Evolutionary conservation across 2,329 filamentous ascomycete genomes (phyloP).

Genomic region (Exophiala viscosa): DNA sequence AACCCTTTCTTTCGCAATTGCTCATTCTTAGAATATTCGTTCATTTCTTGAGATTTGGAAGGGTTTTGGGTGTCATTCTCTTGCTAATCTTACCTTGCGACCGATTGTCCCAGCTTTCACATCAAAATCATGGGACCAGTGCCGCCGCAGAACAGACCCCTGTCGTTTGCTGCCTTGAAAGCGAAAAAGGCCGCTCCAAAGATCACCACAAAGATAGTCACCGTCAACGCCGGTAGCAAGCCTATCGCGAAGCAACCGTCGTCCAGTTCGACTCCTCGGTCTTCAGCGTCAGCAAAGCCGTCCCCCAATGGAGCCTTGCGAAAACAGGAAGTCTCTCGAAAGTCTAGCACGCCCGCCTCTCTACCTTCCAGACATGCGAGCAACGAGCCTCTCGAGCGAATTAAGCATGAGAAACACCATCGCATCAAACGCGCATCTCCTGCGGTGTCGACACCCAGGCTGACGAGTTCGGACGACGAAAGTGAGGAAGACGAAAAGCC

Average conservation of each 20-base stretch:
- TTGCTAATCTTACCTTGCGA: not conserved
- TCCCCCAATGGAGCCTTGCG: slow-evolving; percentile 12
- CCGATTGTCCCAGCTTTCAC: not conserved
- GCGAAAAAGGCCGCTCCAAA: slow-evolving; percentile 23
- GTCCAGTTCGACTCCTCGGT: not conserved
- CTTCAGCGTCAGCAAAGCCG: slow-evolving; percentile 2
- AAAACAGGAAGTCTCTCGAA: slow-evolving; percentile 12
- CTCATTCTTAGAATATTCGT: not conserved
- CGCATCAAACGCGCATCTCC: slow-evolving; percentile 27
- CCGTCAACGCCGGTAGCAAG: slow-evolving; percentile 9
- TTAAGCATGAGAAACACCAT: slow-evolving; percentile 19
- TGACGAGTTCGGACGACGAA: slow-evolving; percentile 32
- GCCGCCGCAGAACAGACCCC: slow-evolving; percentile 17
- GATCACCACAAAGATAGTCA: slow-evolving; percentile 23
- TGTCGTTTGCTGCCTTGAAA: slow-evolving; percentile 23
- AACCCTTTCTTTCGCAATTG: not conserved
- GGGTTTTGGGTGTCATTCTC: not conserved
- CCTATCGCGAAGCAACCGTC: slow-evolving; percentile 7
- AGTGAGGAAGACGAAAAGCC: slow-evolving; percentile 29
- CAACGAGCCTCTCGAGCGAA: slow-evolving; percentile 22
- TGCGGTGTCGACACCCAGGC: slow-evolving; percentile 24
- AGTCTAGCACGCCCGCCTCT: slow-evolving; percentile 23
- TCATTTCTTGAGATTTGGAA: slow-evolving; percentile 1
- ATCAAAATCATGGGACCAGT: slow-evolving; percentile 12
- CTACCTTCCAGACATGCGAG: slow-evolving; percentile 24